These are phyloP conservation scores for Lotus japonicus DNA, from an alignment of 306 rosid genomes.

Conservation along the genomic window DNA sequence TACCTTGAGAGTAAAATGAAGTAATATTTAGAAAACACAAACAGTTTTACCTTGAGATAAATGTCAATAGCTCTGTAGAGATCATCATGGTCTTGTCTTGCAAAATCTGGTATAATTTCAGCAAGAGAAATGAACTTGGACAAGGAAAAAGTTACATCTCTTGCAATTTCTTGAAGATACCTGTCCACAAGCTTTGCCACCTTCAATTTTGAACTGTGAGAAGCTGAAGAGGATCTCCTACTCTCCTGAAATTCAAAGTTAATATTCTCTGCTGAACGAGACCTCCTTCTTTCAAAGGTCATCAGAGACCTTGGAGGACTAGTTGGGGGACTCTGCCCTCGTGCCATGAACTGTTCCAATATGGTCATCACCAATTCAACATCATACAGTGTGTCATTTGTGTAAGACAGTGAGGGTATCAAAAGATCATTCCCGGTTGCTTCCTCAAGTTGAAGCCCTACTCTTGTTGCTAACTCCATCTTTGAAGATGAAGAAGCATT, in stretches of 20 bases:
- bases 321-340: constrained; percentile 87
- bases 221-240: constrained; percentile 91
- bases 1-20: not conserved
- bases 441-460: constrained; percentile 81
- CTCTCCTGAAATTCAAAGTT: constrained; percentile 90
- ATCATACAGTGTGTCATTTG: constrained; percentile 50
- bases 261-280: constrained; percentile 88
- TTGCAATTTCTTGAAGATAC: constrained; percentile 80
- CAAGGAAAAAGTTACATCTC: constrained; percentile 66
- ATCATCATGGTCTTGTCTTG: constrained; percentile 95
- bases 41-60: constrained; percentile 75
- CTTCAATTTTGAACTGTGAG: constrained; percentile 78
- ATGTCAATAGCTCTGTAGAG: constrained; percentile 91
- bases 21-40: constrained; percentile 16
- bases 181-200: constrained; percentile 91
- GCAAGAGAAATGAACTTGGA: constrained; percentile 72
- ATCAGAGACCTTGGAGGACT: constrained; percentile 76
- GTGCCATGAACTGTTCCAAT: constrained; percentile 72
- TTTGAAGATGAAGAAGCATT: constrained; percentile 76
- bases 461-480: constrained; percentile 75
- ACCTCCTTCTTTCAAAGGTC: constrained; percentile 70
- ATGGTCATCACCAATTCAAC: constrained; percentile 71
- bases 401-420: constrained; percentile 57
- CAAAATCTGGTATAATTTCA: constrained; percentile 79
- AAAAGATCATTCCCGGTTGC: constrained; percentile 70